Conservation (phyloP, 768 basidiomycete genomes). For the Sarcodon aspratus region DNA sequence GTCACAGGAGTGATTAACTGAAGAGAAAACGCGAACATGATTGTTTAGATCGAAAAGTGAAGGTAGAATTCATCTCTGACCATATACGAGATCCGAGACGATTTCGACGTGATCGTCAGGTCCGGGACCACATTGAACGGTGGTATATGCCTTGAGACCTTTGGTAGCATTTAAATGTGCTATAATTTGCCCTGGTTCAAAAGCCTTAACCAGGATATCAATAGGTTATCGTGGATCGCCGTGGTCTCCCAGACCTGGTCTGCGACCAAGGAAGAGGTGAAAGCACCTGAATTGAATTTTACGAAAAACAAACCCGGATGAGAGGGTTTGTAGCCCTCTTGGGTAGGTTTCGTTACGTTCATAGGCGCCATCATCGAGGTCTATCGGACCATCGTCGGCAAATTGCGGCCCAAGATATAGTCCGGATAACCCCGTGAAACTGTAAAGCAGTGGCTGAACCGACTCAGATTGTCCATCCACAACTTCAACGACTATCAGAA, state of each 20-base stretch:
- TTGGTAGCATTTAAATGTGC: background rate
- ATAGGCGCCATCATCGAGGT: slow-evolving; percentile 4
- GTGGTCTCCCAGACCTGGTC: slow-evolving; percentile 15
- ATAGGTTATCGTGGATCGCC: background rate
- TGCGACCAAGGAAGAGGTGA: slow-evolving; percentile 24
- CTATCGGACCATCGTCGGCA: slow-evolving; percentile 6
- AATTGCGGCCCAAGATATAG: slow-evolving; percentile 8
- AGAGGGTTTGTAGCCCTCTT: slow-evolving; percentile 19
- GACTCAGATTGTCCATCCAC: slow-evolving; percentile 1
- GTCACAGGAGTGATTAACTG: slow-evolving; percentile 55
- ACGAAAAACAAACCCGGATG: slow-evolving; percentile 24
- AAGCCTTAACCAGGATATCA: background rate
- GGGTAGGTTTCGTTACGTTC: slow-evolving; percentile 18
- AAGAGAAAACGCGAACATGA: background rate
- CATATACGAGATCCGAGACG: slow-evolving; percentile 49
- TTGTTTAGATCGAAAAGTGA: background rate
- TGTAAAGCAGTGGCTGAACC: slow-evolving; percentile 14
- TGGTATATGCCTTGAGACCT: slow-evolving; percentile 22
- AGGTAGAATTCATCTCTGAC: slow-evolving; percentile 19
- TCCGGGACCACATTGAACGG: slow-evolving; percentile 38
- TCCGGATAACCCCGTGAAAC: slow-evolving; percentile 15
- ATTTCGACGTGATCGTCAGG: slow-evolving; percentile 40
- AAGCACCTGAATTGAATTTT: slow-evolving; percentile 24
- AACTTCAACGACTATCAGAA: slow-evolving; percentile 3
- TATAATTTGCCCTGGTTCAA: background rate